These are phyloP conservation scores for Turnera subulata DNA, from an alignment of 345 rosid species.

Conservation along the genomic window DNA sequence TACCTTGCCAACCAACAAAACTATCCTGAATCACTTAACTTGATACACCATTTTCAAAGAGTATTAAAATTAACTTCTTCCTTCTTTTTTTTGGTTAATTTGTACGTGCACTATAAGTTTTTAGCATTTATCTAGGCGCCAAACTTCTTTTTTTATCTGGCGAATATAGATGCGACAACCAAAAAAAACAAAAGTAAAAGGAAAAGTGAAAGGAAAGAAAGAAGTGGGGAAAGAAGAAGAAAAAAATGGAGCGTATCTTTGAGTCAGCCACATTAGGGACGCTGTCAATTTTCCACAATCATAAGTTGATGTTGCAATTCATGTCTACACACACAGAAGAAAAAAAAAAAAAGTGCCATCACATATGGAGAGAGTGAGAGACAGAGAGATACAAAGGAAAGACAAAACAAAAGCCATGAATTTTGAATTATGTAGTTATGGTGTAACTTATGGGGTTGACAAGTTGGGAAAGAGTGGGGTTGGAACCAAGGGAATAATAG, in stretches of 20 bases:
- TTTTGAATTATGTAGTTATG: neutral
- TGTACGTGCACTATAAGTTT: neutral
- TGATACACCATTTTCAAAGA: no score
- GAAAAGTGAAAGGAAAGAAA: neutral
- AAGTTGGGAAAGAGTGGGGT: constrained; percentile 12
- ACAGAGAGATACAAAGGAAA: neutral
- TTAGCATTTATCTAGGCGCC: neutral
- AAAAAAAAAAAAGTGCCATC: no score
- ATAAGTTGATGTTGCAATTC: constrained; percentile 17
- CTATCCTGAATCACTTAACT: no score
- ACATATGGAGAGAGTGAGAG: no score
- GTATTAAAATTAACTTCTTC: no score
- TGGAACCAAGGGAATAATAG: no score
- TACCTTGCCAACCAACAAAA: no score
- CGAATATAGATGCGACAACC: neutral
- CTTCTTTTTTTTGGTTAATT: no score
- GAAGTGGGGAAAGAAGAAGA: constrained; percentile 4
- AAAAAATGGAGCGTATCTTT: constrained; percentile 14
- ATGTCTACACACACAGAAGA: constrained; percentile 7
- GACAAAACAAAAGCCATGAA: neutral
- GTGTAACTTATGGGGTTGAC: constrained; percentile 1
- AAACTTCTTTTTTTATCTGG: neutral
- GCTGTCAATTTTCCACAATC: constrained; percentile 39
- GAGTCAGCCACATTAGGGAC: constrained; percentile 33
- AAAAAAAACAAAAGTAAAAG: neutral